A percentile compares a stretch with the other conserved stretches of the same genome.
These are phyloP conservation scores for Debaryomycetaceae sp. DNA, from an alignment of 1,139 yeast species.

Conservation along the genomic window DNA sequence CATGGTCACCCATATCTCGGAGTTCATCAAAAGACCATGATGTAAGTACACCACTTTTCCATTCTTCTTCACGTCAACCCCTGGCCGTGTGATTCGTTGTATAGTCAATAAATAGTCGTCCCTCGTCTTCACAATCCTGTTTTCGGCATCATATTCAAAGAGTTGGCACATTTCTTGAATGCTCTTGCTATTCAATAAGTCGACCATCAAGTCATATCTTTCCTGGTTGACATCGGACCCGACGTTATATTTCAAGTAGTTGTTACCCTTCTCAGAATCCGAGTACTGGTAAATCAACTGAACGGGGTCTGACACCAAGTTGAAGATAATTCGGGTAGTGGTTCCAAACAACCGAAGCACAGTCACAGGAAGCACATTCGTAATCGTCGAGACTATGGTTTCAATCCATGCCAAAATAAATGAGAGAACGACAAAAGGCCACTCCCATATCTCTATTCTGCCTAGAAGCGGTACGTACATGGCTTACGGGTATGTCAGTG, in stretches of 20 bases:
- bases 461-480: conserved; percentile 42
- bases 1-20: conserved; percentile 86
- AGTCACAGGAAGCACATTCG: conserved; percentile 29
- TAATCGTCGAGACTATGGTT: conserved; percentile 30
- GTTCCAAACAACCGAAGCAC: conserved; percentile 29
- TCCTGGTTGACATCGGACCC: conserved; percentile 13
- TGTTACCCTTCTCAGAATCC: conserved; percentile 6
- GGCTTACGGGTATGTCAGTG: background rate
- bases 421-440: conserved; percentile 35
- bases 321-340: conserved; percentile 26
- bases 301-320: conserved; percentile 27
- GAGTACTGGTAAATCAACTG: conserved; percentile 16
- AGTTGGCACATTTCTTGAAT: conserved; percentile 34
- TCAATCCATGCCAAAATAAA: conserved; percentile 42
- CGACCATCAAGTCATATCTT: conserved; percentile 28
- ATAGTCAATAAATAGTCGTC: conserved; percentile 39
- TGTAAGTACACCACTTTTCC: conserved; percentile 72
- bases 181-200: conserved; percentile 28
- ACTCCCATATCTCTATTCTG: conserved; percentile 29
- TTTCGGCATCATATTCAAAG: conserved; percentile 40
- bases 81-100: conserved; percentile 21
- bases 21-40: conserved; percentile 88
- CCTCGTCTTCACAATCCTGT: conserved; percentile 36
- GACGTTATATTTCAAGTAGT: conserved; percentile 3
- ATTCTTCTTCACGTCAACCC: conserved; percentile 8